Conservation (phyloP, 768 basidiomycete species). For the Auriscalpium orientale region DNA sequence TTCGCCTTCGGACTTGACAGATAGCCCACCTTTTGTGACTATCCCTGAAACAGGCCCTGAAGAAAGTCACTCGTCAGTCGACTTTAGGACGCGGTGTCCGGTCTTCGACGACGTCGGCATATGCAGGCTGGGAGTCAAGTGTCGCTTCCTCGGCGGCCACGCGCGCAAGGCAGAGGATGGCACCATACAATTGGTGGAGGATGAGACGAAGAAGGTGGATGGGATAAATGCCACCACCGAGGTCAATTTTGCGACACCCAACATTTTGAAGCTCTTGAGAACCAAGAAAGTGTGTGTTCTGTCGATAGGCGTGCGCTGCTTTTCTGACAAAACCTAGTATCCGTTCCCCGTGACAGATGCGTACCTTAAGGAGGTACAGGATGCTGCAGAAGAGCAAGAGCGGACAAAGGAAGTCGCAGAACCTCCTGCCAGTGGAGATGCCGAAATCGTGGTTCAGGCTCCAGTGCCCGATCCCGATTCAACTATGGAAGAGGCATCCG, state of each 20-base stretch:
- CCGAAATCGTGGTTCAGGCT: constrained; percentile 5
- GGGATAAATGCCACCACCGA: constrained; percentile 46
- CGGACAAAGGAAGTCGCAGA: not conserved
- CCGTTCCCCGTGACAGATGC: constrained; percentile 52
- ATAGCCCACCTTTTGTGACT: constrained; percentile 44
- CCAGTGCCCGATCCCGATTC: constrained; percentile 11
- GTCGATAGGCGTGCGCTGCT: not conserved
- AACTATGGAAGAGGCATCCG: constrained; percentile 2
- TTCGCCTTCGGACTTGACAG: constrained; percentile 32
- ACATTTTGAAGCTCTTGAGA: constrained; percentile 53
- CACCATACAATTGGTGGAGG: constrained; percentile 34
- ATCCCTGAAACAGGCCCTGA: constrained; percentile 20
- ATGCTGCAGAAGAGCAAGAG: not conserved
- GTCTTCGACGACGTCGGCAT: constrained; percentile 60
- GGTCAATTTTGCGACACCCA: constrained; percentile 57
- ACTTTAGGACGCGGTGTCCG: constrained; percentile 51
- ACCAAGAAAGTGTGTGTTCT: constrained; percentile 50
- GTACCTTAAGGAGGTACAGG: constrained; percentile 50
- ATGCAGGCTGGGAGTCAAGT: constrained; percentile 84
- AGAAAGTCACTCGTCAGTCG: constrained; percentile 32
- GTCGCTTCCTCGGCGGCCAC: constrained; percentile 84
- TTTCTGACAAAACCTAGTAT: constrained; percentile 37
- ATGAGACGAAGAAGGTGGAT: constrained; percentile 52
- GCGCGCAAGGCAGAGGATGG: constrained; percentile 41
- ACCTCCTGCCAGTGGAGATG: not conserved